These are phyloP conservation scores for Verticillium isaacii DNA, from an alignment of 2,329 filamentous ascomycete species.

Conservation along the genomic window DNA sequence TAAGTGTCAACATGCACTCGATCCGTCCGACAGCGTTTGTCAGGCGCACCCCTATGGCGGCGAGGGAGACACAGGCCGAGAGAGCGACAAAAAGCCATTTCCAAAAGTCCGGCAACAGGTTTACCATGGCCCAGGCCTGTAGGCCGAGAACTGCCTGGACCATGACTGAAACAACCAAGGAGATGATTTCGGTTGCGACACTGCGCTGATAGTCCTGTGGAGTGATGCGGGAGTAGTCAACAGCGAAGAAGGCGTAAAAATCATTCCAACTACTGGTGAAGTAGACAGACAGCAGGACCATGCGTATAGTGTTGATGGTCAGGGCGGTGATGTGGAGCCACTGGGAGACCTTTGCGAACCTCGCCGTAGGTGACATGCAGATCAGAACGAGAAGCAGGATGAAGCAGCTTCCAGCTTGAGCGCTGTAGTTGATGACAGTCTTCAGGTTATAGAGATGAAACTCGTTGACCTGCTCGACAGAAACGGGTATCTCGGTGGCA, in stretches of 20 bases:
- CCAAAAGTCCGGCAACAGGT: slow-evolving; percentile 36
- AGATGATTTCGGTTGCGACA: slow-evolving; percentile 34
- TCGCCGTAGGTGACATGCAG: slow-evolving; percentile 60
- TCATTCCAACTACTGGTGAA: slow-evolving; percentile 57
- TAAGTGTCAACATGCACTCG: slow-evolving; percentile 18
- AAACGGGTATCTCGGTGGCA: slow-evolving; percentile 22
- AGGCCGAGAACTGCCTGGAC: slow-evolving; percentile 43
- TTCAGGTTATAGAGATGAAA: slow-evolving; percentile 25
- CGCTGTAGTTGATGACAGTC: slow-evolving; percentile 58
- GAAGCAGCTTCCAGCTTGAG: slow-evolving; percentile 65
- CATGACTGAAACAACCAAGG: slow-evolving; percentile 37
- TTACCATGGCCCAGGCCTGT: slow-evolving; percentile 49
- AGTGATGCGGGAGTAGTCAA: slow-evolving; percentile 48
- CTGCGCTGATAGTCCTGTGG: slow-evolving; percentile 27
- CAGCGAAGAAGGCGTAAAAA: slow-evolving; percentile 55
- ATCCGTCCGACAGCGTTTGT: slow-evolving; percentile 31
- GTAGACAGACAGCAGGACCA: slow-evolving; percentile 51
- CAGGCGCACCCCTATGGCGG: slow-evolving; percentile 23
- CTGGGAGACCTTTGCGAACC: slow-evolving; percentile 60
- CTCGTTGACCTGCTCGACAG: slow-evolving; percentile 26
- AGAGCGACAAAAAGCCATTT: slow-evolving; percentile 23
- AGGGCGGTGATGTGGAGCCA: slow-evolving; percentile 61
- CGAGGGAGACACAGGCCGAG: slow-evolving; percentile 27
- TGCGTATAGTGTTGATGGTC: slow-evolving; percentile 54
- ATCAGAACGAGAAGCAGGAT: slow-evolving; percentile 63